Base-by-base conservation (phyloP, 257 asterid species). In the Solanum bulbocastanum region DNA sequence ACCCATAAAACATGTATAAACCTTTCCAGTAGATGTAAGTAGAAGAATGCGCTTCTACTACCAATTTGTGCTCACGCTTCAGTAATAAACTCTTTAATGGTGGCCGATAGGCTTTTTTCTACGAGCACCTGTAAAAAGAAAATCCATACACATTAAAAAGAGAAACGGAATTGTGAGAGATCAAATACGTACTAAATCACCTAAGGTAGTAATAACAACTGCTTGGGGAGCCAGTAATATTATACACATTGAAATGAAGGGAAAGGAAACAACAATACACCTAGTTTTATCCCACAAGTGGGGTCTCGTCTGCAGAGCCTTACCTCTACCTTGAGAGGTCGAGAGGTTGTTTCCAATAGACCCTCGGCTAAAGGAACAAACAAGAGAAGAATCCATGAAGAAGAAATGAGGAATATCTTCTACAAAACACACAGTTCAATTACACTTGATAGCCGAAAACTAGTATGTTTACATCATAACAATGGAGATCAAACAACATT, bases 61-160 rank as follows among this genome's bases (percentile, higher is more conserved):
- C 10, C 60, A 76, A 76, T 39, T 40, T 40, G 22, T 30, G 30
- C 30, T 30, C 30, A 30, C 1, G 30, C 30, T 30, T 76, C 60
- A 40, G 60, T 23, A 76, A 42, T 76, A 40, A 40, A 7, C 23
- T n/a, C 5, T 56, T 86, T 68, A 79, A 12, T 58, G 36, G 60
- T 37, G 37, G 23, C 89, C 87, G 72, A 62, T 87, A n/a, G 83
- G 86, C 86, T 88, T 91, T 89, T 88, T 90, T 87, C 91, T 88
- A 8, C 90, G 91, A 49, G 42, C 27, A 58, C 91, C 92, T 91
- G 88, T 76, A 3, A 5, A 86, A 39, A 85, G 27, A 30, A 86
- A 35, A 88, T 10, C 18, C 60, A 73, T 12, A 23, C 56, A 40
- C n/a, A 66, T 22, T 16, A 60, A 60, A 52, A 83, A 46, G 62